Evolutionary conservation across 371 early-diverging fungal genomes (phyloP), one percentile per base, ranked within the genome.

Genomic region (Nematocida sp.): DNA sequence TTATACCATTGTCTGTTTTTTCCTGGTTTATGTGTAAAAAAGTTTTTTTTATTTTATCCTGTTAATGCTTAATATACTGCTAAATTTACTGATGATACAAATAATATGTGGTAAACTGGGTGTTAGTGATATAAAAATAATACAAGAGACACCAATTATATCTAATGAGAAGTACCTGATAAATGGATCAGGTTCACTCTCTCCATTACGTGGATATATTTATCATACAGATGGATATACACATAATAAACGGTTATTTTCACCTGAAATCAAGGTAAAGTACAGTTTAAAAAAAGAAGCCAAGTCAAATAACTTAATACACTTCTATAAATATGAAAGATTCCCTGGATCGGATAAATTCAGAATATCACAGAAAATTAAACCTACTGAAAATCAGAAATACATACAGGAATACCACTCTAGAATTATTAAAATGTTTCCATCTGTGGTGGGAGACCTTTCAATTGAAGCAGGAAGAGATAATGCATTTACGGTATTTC

Each of bases 351-450:
- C 52, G 0, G 52, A 50, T 9, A 13, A 18, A 13, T 13, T 18
- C 9, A 50, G 18, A 18, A 50, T 18, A 13, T 3, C 9, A 18
- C 52, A 2, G 52, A 50, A 50, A 50, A 3, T 9, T 50, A 9
- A 50, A 9, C 52, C 33, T 2, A 33, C 20, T 18, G 55, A 54
- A 33, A 20, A 11, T 23, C 11, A 23, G 18, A 60, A 20, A 11
- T 60, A 60, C 1, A 9, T 2, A 1, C 11, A 23, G 18, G 23
- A 9, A 33, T 60, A 60, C 60, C 60, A 60, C 60, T 25, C 60
- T 23, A 33, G 9, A 23, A 11, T 60, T 23, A 60, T 60, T 18
- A 60, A 60, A 23, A 60, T 60, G 60, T 60, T 60, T 60, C 60
- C 60, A 11, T 60, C 60, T 33, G 60, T 3, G 1, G 60, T 18